Evolutionary conservation across 2,329 filamentous ascomycete genomes (phyloP).

Genomic region (Penicillium sp.): DNA sequence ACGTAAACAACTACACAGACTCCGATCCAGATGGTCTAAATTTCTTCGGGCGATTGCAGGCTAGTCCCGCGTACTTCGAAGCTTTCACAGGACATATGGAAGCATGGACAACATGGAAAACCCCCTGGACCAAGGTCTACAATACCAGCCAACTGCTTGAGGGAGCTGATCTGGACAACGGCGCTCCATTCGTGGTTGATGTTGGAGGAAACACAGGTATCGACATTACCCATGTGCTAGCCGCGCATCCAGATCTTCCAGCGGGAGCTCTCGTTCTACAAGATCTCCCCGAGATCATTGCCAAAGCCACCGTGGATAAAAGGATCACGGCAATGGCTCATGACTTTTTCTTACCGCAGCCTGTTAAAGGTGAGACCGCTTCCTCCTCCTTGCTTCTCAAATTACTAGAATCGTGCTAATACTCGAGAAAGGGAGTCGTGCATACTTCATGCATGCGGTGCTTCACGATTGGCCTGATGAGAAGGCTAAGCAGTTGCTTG

Average conservation of each 20-base stretch:
- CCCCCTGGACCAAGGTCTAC: slow-evolving; percentile 38
- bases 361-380: slow-evolving; percentile 20
- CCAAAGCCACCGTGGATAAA: slow-evolving; percentile 23
- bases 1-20: slow-evolving; percentile 25
- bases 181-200: slow-evolving; percentile 37
- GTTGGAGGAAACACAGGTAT: slow-evolving; percentile 42
- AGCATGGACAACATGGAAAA: slow-evolving; percentile 33
- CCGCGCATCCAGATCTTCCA: slow-evolving; percentile 33
- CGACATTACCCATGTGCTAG: slow-evolving; percentile 34
- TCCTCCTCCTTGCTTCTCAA: not conserved
- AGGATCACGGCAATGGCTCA: slow-evolving; percentile 25
- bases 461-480: slow-evolving; percentile 47
- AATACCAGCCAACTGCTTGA: slow-evolving; percentile 24
- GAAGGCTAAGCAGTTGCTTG: slow-evolving; percentile 33
- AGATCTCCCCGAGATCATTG: slow-evolving; percentile 40
- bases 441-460: slow-evolving; percentile 46
- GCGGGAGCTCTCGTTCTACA: slow-evolving; percentile 38
- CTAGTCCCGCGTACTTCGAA: slow-evolving; percentile 28
- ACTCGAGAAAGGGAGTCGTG: slow-evolving; percentile 30
- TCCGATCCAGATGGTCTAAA: slow-evolving; percentile 23
- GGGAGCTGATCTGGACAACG: slow-evolving; percentile 14
- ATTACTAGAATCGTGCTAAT: not conserved
- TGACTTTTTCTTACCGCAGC: slow-evolving; percentile 31
- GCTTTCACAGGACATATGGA: slow-evolving; percentile 40
- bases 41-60: slow-evolving; percentile 36